A percentile compares a stretch with the other conserved stretches of the same genome.
phyloP scores from a whole-genome alignment of 169 alveolate genomes.

The Eimeria necatrix region DNA sequence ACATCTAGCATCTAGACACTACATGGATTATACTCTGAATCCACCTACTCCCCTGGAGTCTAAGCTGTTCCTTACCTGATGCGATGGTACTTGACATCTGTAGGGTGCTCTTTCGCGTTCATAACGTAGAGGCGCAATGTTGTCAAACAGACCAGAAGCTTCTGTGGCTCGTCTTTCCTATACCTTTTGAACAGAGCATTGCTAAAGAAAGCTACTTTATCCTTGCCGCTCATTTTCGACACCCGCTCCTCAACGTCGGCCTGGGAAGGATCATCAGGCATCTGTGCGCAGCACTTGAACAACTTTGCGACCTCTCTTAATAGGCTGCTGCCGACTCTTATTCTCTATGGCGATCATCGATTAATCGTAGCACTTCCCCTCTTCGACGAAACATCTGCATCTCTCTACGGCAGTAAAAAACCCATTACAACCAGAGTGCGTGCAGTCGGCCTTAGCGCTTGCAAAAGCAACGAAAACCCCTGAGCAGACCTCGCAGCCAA shows the following conservation, averaged over 20 bases:
- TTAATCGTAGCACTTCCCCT: background rate
- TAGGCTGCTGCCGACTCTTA: background rate
- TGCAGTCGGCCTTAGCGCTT: too few relatives aligned
- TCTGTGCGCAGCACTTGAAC: conserved; percentile 58
- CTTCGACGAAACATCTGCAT: background rate
- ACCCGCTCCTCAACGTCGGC: conserved; percentile 72
- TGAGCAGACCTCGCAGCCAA: conserved; percentile 83
- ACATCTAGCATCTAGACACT: too few relatives aligned
- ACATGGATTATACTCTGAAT: too few relatives aligned
- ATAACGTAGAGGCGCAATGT: conserved; percentile 82
- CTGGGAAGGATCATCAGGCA: conserved; percentile 76
- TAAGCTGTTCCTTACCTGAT: conserved; percentile 79
- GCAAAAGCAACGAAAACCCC: background rate
- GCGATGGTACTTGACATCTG: conserved; percentile 83
- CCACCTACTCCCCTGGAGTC: background rate
- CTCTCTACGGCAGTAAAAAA: background rate
- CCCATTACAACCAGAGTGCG: too few relatives aligned
- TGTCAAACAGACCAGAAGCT: conserved; percentile 80
- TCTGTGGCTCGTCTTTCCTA: conserved; percentile 80
- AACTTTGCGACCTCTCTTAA: background rate
- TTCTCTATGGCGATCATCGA: background rate
- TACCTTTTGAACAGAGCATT: conserved; percentile 82
- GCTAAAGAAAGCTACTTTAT: conserved; percentile 86
- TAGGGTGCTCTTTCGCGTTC: conserved; percentile 84
- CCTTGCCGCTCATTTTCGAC: conserved; percentile 79